These are phyloP conservation scores for Auriscalpium microsporum DNA, from an alignment of 768 basidiomycete species.

Conservation along the genomic window DNA sequence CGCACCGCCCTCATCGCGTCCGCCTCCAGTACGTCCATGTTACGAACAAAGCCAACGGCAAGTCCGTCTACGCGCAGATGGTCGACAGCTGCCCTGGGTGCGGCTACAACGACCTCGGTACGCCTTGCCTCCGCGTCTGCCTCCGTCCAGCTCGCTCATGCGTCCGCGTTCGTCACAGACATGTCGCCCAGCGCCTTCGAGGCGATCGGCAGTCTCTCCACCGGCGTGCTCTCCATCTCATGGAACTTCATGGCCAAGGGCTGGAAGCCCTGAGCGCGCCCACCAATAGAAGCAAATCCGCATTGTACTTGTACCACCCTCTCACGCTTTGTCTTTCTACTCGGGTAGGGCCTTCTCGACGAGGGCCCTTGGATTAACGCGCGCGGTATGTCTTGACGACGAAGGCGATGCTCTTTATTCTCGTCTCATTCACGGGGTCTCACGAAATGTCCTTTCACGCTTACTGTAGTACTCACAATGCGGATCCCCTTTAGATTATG, in stretches of 20 bases:
- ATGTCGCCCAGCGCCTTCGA: constrained; percentile 9
- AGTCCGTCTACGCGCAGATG: constrained; percentile 3
- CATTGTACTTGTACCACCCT: background rate
- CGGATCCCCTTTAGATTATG: background rate
- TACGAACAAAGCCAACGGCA: background rate
- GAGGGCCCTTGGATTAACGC: background rate
- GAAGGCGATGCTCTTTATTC: background rate
- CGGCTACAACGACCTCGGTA: constrained; percentile 10
- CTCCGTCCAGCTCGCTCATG: background rate
- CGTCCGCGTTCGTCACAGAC: constrained; percentile 3
- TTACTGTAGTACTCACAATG: background rate
- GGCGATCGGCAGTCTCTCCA: background rate
- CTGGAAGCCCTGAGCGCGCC: background rate
- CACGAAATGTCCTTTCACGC: background rate
- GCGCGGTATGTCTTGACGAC: background rate
- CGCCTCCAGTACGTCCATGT: constrained; percentile 3
- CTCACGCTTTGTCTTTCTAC: background rate
- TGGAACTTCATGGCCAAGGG: constrained; percentile 5
- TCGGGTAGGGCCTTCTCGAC: background rate
- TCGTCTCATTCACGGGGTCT: background rate
- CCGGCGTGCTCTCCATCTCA: background rate
- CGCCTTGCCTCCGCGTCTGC: background rate
- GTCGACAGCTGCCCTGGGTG: constrained; percentile 11
- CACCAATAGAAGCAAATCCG: background rate
- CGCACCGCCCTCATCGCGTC: background rate